Evolutionary conservation across 1,139 yeast species (phyloP).

Genomic region (Candida pseudoviswanathii): DNA sequence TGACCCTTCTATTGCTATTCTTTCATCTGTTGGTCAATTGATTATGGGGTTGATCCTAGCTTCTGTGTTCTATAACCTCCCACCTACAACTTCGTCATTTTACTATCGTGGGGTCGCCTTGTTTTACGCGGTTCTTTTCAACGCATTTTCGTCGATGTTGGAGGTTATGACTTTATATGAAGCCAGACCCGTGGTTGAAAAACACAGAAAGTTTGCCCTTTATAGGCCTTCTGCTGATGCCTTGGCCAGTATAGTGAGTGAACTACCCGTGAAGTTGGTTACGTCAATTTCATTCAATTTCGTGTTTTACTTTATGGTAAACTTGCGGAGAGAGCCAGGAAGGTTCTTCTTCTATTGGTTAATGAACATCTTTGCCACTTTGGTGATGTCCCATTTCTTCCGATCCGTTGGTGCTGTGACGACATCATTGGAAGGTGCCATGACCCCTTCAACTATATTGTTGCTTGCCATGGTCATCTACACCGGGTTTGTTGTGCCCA

Average conservation of each 20-base stretch:
- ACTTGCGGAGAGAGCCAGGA: slow-evolving; percentile 57
- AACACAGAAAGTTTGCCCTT: slow-evolving; percentile 63
- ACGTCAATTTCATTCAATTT: slow-evolving; percentile 49
- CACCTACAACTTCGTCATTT: slow-evolving; percentile 50
- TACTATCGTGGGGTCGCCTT: slow-evolving; percentile 59
- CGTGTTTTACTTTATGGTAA: slow-evolving; percentile 58
- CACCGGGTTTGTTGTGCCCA: slow-evolving; percentile 62
- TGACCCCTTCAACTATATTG: slow-evolving; percentile 60
- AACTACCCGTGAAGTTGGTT: slow-evolving; percentile 54
- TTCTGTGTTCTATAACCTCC: slow-evolving; percentile 56
- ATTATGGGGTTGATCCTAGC: slow-evolving; percentile 39
- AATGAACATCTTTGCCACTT: slow-evolving; percentile 41
- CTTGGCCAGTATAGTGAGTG: slow-evolving; percentile 56
- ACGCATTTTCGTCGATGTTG: slow-evolving; percentile 58
- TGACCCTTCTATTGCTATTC: slow-evolving; percentile 32
- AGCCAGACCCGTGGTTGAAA: slow-evolving; percentile 61
- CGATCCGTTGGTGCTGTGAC: slow-evolving; percentile 61
- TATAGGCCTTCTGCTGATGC: slow-evolving; percentile 70
- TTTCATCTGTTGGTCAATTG: slow-evolving; percentile 27
- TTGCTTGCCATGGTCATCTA: slow-evolving; percentile 55
- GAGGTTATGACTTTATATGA: slow-evolving; percentile 59
- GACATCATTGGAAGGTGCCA: slow-evolving; percentile 56
- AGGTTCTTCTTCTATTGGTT: slow-evolving; percentile 58
- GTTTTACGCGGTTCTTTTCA: slow-evolving; percentile 58
- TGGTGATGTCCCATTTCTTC: slow-evolving; percentile 60